Conservation (phyloP, 2,329 filamentous ascomycete species). For the Penicillium sp. region DNA sequence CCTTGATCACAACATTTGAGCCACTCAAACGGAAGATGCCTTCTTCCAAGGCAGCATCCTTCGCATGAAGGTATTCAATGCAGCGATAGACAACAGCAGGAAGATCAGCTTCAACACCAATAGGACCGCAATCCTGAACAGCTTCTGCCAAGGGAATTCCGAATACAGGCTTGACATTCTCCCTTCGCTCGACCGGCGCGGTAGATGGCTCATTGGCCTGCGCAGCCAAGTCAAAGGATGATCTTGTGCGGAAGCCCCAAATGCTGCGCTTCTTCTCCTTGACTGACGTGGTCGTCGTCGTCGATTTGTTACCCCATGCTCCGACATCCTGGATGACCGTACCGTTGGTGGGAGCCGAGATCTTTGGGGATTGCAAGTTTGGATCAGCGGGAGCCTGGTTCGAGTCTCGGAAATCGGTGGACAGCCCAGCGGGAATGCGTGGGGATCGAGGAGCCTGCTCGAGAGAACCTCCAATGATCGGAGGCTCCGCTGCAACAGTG, state of each 20-base stretch:
- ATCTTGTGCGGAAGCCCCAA: constrained; percentile 67
- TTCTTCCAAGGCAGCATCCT: constrained; percentile 81
- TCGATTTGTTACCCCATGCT: constrained; percentile 79
- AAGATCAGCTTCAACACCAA: constrained; percentile 71
- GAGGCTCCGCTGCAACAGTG: constrained; percentile 59
- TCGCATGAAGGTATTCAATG: constrained; percentile 85
- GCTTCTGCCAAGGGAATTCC: constrained; percentile 84
- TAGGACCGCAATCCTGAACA: constrained; percentile 74
- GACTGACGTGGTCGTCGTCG: constrained; percentile 27
- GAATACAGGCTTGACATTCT: constrained; percentile 72
- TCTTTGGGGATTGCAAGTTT: constrained; percentile 45
- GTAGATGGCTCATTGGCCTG: constrained; percentile 40
- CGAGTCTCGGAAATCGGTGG: constrained; percentile 33
- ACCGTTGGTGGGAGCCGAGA: constrained; percentile 79
- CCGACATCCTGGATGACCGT: constrained; percentile 79
- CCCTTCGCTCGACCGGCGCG: constrained; percentile 50
- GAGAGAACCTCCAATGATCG: constrained; percentile 50
- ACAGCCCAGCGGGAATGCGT: constrained; percentile 32
- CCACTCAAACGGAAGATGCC: constrained; percentile 96
- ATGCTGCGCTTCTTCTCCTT: constrained; percentile 81
- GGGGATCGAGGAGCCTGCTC: constrained; percentile 39
- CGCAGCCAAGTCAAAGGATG: constrained; percentile 65
- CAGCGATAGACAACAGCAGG: constrained; percentile 94
- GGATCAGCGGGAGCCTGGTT: constrained; percentile 29
- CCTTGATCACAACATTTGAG: constrained; percentile 93